These are phyloP conservation scores for Aristolochia californica DNA, from an alignment of 164 flowering plant species.

Conservation along the genomic window DNA sequence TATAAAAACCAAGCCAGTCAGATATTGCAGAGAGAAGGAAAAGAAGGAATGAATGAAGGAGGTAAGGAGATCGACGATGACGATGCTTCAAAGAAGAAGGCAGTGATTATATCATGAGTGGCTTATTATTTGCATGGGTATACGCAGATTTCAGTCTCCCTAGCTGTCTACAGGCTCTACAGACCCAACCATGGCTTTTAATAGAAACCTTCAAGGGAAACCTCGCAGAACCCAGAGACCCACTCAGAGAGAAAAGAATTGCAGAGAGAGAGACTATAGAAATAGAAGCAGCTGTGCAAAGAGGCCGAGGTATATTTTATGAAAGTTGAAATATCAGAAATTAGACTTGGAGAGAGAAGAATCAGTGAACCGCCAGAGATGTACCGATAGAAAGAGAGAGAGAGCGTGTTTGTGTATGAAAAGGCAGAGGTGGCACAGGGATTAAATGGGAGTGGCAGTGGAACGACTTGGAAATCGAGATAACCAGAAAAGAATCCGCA, in stretches of 20 bases:
- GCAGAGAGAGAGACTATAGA: too few relatives aligned
- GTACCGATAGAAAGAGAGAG: slow-evolving; percentile 4
- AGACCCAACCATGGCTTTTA: slow-evolving; percentile 12
- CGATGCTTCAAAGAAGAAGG: too few relatives aligned
- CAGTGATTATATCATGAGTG: slow-evolving; percentile 74
- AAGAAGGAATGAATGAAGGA: slow-evolving; percentile 6
- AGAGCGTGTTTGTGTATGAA: slow-evolving; percentile 4
- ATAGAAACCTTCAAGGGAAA: not conserved
- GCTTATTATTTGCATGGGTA: slow-evolving; percentile 63
- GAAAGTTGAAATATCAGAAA: slow-evolving; percentile 10
- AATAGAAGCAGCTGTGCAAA: not conserved
- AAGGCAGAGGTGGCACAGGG: slow-evolving; percentile 8
- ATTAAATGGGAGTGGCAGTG: slow-evolving; percentile 18
- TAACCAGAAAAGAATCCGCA: slow-evolving; percentile 24
- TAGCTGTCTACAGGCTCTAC: slow-evolving; percentile 2
- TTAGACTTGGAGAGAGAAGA: slow-evolving; percentile 15
- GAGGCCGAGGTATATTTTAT: slow-evolving; percentile 1
- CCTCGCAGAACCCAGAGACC: too few relatives aligned
- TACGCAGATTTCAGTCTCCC: not conserved
- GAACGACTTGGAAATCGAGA: slow-evolving; percentile 45
- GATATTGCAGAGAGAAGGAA: slow-evolving; percentile 1
- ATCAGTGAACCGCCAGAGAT: not conserved
- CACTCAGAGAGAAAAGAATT: too few relatives aligned
- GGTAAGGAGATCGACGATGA: slow-evolving; percentile 5
- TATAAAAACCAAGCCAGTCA: slow-evolving; percentile 5